Evolutionary conservation across 177 flowering plant species (phyloP), one percentile per base, ranked within the genome.

Genomic region (Tripterygium wilfordii): DNA sequence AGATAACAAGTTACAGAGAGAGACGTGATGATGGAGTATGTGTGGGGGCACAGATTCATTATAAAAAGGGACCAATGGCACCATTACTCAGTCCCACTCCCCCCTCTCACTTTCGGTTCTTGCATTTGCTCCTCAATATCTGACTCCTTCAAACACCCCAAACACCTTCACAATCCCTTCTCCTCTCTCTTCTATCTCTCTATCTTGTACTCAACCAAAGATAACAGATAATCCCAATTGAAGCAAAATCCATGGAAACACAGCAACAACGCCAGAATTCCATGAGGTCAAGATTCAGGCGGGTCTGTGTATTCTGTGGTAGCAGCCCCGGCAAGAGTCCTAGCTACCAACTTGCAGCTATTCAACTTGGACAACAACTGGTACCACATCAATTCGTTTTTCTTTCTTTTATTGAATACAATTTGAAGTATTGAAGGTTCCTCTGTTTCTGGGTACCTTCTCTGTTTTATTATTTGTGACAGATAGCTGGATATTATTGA

Each of bases 291-390:
- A 79, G 76, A 49, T 82, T 79, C 72, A 58, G 64, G 26, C 71
- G 85, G 36, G 58, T 76, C 3, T 79, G 85, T 44, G 88, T 79
- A 9, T 82, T 79, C 68, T 79, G 88, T 25, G 89, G 89, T 0
- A 79, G 89, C 64, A 79, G 85, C 42, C 79, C 71, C 0, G 85
- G 89, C 19, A 82, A 77, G 65, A 82, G 68, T 32, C 83, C 81
- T 9, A 69, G 67, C 50, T 82, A 79, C 50, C 85, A 71, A 54
- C 67, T 72, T 41, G 77, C 88, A 5, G 85, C 89, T 27, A 60
- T 73, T 45, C 81, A 82, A 44, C 83, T 82, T 16, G 89, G 71
- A 22, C 56, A 72, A 7, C 66, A 79, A 69, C 60, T 82, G 79
- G 89, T 79, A 72, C 33, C 1, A 2, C 3, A n/a, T 33, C 9